Conservation (phyloP, 2,329 filamentous ascomycete genomes). For the Simplicillium sp. region DNA sequence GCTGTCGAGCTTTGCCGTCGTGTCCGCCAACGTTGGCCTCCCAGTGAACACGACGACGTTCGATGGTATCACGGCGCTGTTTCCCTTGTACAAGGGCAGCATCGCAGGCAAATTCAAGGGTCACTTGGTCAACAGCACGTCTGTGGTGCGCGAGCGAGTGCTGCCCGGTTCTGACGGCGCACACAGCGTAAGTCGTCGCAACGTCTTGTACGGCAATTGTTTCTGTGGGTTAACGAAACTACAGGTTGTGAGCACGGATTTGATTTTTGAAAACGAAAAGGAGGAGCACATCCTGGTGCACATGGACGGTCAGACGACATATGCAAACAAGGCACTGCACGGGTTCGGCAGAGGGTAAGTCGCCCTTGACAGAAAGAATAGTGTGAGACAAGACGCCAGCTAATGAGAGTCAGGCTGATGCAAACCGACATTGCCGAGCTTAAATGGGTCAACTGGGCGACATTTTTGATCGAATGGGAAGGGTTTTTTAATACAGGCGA, state of each 20-base stretch:
- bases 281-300: conserved; percentile 1
- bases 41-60: background rate
- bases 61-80: background rate
- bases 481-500: background rate
- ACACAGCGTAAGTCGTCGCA: background rate
- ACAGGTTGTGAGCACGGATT: background rate
- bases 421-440: background rate
- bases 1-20: background rate
- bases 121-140: background rate
- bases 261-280: conserved; percentile 2
- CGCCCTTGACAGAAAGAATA: too few relatives aligned
- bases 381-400: too few relatives aligned
- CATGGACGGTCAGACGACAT: conserved; percentile 1
- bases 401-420: background rate
- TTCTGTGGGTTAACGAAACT: too few relatives aligned
- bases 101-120: conserved; percentile 1
- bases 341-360: conserved; percentile 1
- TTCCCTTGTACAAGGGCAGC: background rate
- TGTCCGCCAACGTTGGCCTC: background rate
- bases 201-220: background rate
- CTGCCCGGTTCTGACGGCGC: conserved; percentile 1
- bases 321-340: conserved; percentile 1
- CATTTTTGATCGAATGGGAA: conserved; percentile 2
- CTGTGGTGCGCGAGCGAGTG: background rate
- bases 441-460: conserved; percentile 3